A percentile compares a stretch with the other conserved stretches of the same genome.
Conservation (phyloP, 148 eudicot species). For the Cornus suecica region DNA sequence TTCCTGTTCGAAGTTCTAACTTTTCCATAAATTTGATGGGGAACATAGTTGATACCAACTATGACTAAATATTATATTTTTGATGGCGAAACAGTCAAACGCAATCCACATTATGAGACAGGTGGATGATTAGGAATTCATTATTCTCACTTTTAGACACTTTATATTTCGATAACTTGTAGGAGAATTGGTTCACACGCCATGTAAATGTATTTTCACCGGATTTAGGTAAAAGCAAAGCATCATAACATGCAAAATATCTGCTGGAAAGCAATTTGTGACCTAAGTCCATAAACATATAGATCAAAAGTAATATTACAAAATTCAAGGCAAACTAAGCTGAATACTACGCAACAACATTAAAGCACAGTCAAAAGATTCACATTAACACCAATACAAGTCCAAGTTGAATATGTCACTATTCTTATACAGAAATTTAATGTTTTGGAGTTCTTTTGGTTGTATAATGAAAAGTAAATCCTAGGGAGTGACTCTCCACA, state of each 20-base stretch:
- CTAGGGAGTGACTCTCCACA: background rate
- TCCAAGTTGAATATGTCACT: background rate
- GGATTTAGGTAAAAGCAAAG: background rate
- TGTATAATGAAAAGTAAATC: background rate
- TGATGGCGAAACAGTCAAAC: slow-evolving; percentile 2
- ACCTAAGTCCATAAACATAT: background rate
- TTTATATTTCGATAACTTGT: background rate
- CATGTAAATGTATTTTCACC: background rate
- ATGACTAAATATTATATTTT: background rate
- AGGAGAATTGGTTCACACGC: background rate
- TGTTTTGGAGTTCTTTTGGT: background rate
- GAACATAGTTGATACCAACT: slow-evolving; percentile 10
- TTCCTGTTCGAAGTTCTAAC: background rate
- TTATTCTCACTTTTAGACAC: background rate
- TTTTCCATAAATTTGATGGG: background rate
- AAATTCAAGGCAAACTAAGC: background rate
- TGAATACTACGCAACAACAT: background rate
- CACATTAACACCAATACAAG: background rate
- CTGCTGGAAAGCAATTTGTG: slow-evolving; percentile 3
- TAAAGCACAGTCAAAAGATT: background rate
- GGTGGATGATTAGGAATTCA: background rate
- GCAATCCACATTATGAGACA: background rate
- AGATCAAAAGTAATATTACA: background rate
- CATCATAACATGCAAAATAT: slow-evolving; percentile 10
- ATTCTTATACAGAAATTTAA: background rate